phyloP scores from a whole-genome alignment of 2,329 filamentous ascomycete species.

The Coleophoma crateriformis region DNA sequence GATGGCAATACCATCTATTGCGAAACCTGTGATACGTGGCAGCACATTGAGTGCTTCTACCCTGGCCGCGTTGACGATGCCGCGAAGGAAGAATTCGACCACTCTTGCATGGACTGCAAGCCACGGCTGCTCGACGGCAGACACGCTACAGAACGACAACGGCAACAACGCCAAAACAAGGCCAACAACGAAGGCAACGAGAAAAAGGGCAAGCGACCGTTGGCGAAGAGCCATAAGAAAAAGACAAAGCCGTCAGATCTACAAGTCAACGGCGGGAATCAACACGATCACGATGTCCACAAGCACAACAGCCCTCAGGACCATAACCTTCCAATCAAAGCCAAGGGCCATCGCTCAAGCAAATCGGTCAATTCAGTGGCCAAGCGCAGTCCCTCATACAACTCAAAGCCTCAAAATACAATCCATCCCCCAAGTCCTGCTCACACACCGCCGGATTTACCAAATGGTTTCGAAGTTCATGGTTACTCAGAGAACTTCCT shows the following conservation, averaged over 20 bases:
- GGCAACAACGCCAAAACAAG: slow-evolving; percentile 51
- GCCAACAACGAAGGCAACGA: slow-evolving; percentile 44
- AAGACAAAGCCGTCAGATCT: slow-evolving; percentile 68
- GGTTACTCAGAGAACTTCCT: slow-evolving; percentile 73
- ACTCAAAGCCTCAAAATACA: slow-evolving; percentile 51
- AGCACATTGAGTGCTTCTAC: slow-evolving; percentile 97
- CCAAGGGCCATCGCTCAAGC: slow-evolving; percentile 77
- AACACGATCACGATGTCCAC: slow-evolving; percentile 44
- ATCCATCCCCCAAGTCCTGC: slow-evolving; percentile 67
- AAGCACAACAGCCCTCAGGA: slow-evolving; percentile 42
- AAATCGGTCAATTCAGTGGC: slow-evolving; percentile 69
- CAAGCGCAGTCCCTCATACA: slow-evolving; percentile 59
- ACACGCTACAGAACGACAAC: slow-evolving; percentile 69
- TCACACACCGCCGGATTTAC: slow-evolving; percentile 64
- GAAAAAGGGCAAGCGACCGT: slow-evolving; percentile 68
- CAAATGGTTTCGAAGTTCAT: slow-evolving; percentile 58
- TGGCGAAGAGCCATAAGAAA: slow-evolving; percentile 82
- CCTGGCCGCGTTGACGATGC: slow-evolving; percentile 65
- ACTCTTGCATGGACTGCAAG: slow-evolving; percentile 86
- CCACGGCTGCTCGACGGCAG: slow-evolving; percentile 69
- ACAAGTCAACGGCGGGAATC: slow-evolving; percentile 59
- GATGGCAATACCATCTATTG: slow-evolving; percentile 97
- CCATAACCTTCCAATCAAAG: slow-evolving; percentile 54
- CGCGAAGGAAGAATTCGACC: slow-evolving; percentile 65
- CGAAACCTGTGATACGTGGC: slow-evolving; percentile 94